phyloP scores from a whole-genome alignment of 176 grass and related monocot species.

The Stipa capillata region DNA sequence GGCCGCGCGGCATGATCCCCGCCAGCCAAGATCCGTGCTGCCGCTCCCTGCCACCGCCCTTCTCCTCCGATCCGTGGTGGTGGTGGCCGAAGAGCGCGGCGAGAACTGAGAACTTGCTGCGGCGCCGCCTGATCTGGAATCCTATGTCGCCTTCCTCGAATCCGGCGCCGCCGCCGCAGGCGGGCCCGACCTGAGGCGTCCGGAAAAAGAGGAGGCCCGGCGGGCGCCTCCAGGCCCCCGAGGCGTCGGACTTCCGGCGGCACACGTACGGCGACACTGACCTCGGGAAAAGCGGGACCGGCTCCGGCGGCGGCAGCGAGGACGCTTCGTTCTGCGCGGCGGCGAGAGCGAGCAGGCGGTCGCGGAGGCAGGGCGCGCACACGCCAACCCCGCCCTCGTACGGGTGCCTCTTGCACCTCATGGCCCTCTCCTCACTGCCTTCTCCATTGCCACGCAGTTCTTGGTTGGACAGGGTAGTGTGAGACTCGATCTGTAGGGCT shows the following conservation, averaged over 20 bases:
- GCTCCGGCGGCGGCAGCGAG: background rate
- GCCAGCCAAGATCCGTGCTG: constrained; percentile 56
- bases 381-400: constrained; percentile 55
- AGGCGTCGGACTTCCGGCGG: constrained; percentile 34
- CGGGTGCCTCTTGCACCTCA: constrained; percentile 76
- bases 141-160: constrained; percentile 37
- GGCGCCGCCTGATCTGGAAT: constrained; percentile 14
- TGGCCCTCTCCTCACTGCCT: background rate
- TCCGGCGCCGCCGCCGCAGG: background rate
- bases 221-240: background rate
- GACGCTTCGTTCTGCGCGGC: constrained; percentile 60
- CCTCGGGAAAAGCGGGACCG: constrained; percentile 6
- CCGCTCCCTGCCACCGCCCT: background rate
- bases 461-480: background rate
- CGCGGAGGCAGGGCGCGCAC: constrained; percentile 73
- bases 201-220: constrained; percentile 55
- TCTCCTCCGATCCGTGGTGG: constrained; percentile 6
- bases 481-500: background rate
- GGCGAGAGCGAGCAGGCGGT: constrained; percentile 54
- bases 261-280: constrained; percentile 50
- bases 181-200: constrained; percentile 57
- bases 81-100: constrained; percentile 40
- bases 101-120: constrained; percentile 42
- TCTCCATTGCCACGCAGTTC: background rate
- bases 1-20: constrained; percentile 25